These are phyloP conservation scores for Debaryomycetaceae sp. DNA, from an alignment of 1,139 yeast genomes.

Conservation along the genomic window DNA sequence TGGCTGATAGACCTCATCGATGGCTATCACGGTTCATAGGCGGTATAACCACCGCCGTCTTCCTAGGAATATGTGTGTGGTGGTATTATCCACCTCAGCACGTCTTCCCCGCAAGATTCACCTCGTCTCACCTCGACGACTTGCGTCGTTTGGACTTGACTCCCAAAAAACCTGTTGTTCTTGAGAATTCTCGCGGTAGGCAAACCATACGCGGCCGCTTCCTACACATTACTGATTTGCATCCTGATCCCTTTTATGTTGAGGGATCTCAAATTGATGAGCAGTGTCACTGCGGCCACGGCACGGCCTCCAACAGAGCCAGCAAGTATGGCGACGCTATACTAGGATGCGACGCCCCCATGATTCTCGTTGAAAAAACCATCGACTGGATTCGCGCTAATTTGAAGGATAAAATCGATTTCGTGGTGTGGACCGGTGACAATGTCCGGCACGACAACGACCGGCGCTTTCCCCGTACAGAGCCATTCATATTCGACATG, in stretches of 20 bases:
- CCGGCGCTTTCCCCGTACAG: slow-evolving; percentile 60
- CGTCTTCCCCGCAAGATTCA: slow-evolving; percentile 1
- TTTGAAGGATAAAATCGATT: slow-evolving; percentile 66
- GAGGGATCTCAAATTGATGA: slow-evolving; percentile 38
- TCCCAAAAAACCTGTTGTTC: slow-evolving; percentile 19
- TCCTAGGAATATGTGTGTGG: too few species aligned
- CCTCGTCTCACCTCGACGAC: slow-evolving; percentile 3
- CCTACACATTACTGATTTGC: slow-evolving; percentile 76
- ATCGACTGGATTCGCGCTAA: slow-evolving; percentile 55
- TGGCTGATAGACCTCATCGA: too few species aligned
- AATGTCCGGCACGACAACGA: slow-evolving; percentile 82
- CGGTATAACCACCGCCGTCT: too few species aligned
- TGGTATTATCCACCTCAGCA: too few species aligned
- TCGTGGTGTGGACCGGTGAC: slow-evolving; percentile 87
- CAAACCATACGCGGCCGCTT: slow-evolving; percentile 53
- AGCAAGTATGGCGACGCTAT: slow-evolving; percentile 68
- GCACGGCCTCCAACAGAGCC: slow-evolving; percentile 23
- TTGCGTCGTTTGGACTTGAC: slow-evolving; percentile 19
- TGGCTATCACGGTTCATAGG: too few species aligned
- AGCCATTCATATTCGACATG: slow-evolving; percentile 55
- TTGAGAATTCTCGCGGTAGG: slow-evolving; percentile 14
- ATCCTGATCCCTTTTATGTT: slow-evolving; percentile 67
- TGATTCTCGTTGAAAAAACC: slow-evolving; percentile 49
- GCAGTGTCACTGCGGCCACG: slow-evolving; percentile 48
- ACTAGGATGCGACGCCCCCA: slow-evolving; percentile 64